A percentile compares a stretch with the other conserved stretches of the same genome.
Evolutionary conservation across 2,329 filamentous ascomycete genomes (phyloP).

Genomic region (Colletotrichum graminicola): DNA sequence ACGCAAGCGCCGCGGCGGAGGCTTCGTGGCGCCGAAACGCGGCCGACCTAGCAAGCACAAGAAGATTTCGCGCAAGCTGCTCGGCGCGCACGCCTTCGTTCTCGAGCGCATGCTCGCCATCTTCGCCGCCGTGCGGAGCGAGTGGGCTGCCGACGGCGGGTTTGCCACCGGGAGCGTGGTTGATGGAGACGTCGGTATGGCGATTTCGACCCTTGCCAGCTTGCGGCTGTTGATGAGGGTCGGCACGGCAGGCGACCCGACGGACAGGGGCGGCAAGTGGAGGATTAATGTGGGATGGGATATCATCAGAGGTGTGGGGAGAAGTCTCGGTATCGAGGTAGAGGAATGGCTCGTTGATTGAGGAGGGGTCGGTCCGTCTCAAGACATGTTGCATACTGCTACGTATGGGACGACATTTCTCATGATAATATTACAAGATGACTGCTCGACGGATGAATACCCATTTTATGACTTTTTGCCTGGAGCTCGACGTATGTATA

Average conservation of each 20-base stretch:
- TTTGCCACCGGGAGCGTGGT: constrained; percentile 54
- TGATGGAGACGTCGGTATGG: constrained; percentile 71
- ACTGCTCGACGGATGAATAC: constrained; percentile 4
- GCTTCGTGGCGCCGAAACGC: constrained; percentile 49
- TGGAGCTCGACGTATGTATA: not conserved
- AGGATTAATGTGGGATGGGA: constrained; percentile 85
- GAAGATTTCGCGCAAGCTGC: constrained; percentile 81
- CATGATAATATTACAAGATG: not conserved
- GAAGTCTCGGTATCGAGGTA: constrained; percentile 82
- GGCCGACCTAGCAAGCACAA: constrained; percentile 66
- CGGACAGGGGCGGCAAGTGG: constrained; percentile 81
- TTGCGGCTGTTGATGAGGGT: constrained; percentile 77
- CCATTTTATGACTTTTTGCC: not conserved
- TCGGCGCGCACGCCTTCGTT: constrained; percentile 82
- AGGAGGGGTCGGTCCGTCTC: too few species aligned
- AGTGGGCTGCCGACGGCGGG: constrained; percentile 60
- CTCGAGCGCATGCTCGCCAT: constrained; percentile 85
- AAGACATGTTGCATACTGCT: not conserved
- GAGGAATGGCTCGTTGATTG: constrained; percentile 81
- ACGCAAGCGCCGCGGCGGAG: constrained; percentile 63
- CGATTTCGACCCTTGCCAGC: constrained; percentile 79
- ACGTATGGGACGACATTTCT: not conserved
- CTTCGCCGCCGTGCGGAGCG: constrained; percentile 73
- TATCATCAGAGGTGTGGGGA: constrained; percentile 75
- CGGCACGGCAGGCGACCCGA: constrained; percentile 69